Base-by-base conservation (phyloP, 2,329 filamentous ascomycete species). In the Escovopsis sp. region DNA sequence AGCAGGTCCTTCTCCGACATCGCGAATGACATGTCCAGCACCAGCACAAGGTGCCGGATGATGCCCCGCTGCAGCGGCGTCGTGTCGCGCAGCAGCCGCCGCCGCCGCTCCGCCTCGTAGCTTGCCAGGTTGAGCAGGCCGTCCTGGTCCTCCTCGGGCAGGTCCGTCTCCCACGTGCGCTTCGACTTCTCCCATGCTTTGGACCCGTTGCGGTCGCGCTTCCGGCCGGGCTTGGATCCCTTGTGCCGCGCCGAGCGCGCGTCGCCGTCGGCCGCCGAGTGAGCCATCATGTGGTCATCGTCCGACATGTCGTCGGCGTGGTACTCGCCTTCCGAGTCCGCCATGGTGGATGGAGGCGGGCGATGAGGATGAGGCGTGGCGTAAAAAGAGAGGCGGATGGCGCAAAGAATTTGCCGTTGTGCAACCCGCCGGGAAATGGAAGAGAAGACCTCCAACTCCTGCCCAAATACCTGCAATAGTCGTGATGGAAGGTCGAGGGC, bases 1-100 rank as follows among this genome's bases (percentile, higher is more conserved):
- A 91, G 77, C 51, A 96, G 72, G 58, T 98, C 91, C 63, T 96
- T 96, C 62, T 96, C 88, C 5, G 77, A 65, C 91, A 98, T 98
- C 40, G 89, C 85, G 49, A 85, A 82, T 19, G 85, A 94, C 62
- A 96, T 81, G 61, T 98, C 91, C 32, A 98, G 66, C 34, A 96
- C 80, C 19, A 98, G 70, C 44, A 96, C 79, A 40, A 96, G 67
- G 62, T 98, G 89, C n/a, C 91, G 81, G 62, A 98, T 98, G 55
- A 98, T 98, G 48, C 91, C 91, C 53, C 91, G 77, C 64, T 98
- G 91, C 43, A 98, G 69, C 11, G 91, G 91, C 39, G 89, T 96
- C 26, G 91, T 96, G 59, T 98, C 91, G 60, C 86, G 84, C 47
- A 94, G 71, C 47, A 96, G 67, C 53, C 88, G 85, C 51, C 62